Conservation (phyloP, 257 asterid species). For the Solanum corneliomulleri region DNA sequence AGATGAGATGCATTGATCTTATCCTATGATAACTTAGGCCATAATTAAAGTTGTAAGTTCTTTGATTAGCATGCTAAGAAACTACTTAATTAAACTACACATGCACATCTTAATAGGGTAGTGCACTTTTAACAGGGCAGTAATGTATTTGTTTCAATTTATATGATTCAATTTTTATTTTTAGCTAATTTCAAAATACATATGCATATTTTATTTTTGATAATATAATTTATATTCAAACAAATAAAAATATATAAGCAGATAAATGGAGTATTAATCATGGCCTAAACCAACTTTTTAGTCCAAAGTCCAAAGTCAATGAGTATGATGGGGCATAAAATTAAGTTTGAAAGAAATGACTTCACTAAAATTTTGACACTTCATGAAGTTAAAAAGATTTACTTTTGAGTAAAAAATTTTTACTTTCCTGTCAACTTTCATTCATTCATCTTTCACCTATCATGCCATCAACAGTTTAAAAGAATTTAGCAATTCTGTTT, state of each 20-base stretch:
- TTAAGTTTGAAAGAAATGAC: neutral
- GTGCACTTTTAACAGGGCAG: neutral
- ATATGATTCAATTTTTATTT: neutral
- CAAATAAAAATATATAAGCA: rapidly evolving
- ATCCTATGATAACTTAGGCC: neutral
- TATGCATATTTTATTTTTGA: neutral
- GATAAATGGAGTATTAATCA: too few species aligned
- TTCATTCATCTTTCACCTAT: neutral
- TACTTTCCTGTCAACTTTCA: neutral
- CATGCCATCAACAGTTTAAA: neutral
- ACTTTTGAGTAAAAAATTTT: neutral
- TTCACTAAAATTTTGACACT: neutral
- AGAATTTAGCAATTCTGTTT: neutral
- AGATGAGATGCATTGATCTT: neutral
- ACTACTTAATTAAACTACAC: neutral
- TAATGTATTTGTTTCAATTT: neutral
- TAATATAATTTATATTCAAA: neutral
- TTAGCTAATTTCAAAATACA: too few species aligned
- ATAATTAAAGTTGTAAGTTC: neutral
- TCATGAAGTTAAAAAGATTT: neutral
- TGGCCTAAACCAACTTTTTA: neutral
- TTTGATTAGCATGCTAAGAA: slow-evolving; percentile 1
- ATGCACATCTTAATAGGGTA: neutral
- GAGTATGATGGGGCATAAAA: neutral
- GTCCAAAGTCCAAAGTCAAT: neutral